A percentile compares a stretch with the other conserved stretches of the same genome.
These are phyloP conservation scores for Phytophthora lateralis DNA, from an alignment of 352 stramenopile species.

Conservation along the genomic window DNA sequence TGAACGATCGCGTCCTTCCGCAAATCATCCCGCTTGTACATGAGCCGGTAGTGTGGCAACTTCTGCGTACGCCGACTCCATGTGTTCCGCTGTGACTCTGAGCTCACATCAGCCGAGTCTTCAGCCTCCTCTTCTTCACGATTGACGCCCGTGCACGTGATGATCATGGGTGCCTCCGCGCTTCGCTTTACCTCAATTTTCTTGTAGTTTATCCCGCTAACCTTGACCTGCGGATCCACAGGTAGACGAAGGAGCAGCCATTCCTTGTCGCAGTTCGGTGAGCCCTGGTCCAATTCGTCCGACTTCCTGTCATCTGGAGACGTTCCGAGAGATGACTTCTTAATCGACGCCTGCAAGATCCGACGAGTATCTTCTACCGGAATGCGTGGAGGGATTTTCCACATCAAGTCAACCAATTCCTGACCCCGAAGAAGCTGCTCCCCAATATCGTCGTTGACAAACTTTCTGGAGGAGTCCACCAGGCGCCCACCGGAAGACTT, in stretches of 20 bases:
- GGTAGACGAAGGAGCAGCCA: conserved; percentile 59
- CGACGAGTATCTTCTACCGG: conserved; percentile 60
- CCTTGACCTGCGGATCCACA: conserved; percentile 75
- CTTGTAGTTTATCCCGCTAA: conserved; percentile 72
- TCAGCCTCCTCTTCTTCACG: conserved; percentile 74
- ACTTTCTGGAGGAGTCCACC: conserved; percentile 29
- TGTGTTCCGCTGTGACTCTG: conserved; percentile 45
- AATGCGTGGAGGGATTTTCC: conserved; percentile 77
- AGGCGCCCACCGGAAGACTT: conserved; percentile 51
- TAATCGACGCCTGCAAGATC: conserved; percentile 53
- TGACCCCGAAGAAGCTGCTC: conserved; percentile 86
- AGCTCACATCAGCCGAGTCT: conserved; percentile 22
- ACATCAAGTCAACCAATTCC: conserved; percentile 85
- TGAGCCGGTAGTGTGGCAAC: conserved; percentile 73
- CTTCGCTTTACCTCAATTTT: conserved; percentile 84
- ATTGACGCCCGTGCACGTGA: conserved; percentile 79
- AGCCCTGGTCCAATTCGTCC: not conserved
- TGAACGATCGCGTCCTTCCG: conserved; percentile 86
- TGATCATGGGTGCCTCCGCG: conserved; percentile 80
- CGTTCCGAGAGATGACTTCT: conserved; percentile 51
- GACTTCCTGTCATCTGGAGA: conserved; percentile 14
- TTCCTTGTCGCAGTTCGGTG: conserved; percentile 8
- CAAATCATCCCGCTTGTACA: conserved; percentile 90
- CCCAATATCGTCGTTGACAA: conserved; percentile 60
- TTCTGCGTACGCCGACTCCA: conserved; percentile 36